phyloP scores from a whole-genome alignment of 164 flowering plant genomes.

The Magnolia officinalis region DNA sequence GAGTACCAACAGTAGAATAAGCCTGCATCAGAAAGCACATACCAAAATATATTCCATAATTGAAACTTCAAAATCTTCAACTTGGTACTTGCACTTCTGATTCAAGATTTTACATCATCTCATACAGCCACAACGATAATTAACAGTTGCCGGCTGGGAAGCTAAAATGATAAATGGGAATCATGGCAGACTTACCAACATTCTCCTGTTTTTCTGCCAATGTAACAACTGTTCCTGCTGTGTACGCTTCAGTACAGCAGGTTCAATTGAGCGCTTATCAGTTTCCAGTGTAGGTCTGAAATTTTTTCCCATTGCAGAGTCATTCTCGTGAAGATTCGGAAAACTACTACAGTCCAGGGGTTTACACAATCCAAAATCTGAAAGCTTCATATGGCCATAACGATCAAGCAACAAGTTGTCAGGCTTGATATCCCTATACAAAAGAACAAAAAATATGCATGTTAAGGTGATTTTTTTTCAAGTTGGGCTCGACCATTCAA shows the following conservation, averaged over 20 bases:
- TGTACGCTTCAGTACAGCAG: conserved; percentile 27
- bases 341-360: conserved; percentile 42
- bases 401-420: conserved; percentile 44
- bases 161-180: neutral
- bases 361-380: conserved; percentile 48
- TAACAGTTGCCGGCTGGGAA: neutral
- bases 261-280: conserved; percentile 21
- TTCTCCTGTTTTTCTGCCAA: conserved; percentile 41
- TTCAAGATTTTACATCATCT: neutral
- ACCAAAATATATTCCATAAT: neutral
- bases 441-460: neutral
- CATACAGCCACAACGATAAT: neutral
- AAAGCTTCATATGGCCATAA: conserved; percentile 46
- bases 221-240: conserved; percentile 41
- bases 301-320: conserved; percentile 24
- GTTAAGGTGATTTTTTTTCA: neutral
- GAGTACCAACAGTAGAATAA: conserved; percentile 45
- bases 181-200: conserved; percentile 26
- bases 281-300: conserved; percentile 18
- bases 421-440: conserved; percentile 45
- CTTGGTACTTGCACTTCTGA: neutral
- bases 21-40: conserved; percentile 22
- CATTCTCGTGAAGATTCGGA: conserved; percentile 39
- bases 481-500: neutral
- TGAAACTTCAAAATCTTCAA: neutral